Percentiles rank a stretch among this genome's conserved stretches.
phyloP scores from a whole-genome alignment of 805 yeast species.

The Wickerhamiella qilinensis region DNA sequence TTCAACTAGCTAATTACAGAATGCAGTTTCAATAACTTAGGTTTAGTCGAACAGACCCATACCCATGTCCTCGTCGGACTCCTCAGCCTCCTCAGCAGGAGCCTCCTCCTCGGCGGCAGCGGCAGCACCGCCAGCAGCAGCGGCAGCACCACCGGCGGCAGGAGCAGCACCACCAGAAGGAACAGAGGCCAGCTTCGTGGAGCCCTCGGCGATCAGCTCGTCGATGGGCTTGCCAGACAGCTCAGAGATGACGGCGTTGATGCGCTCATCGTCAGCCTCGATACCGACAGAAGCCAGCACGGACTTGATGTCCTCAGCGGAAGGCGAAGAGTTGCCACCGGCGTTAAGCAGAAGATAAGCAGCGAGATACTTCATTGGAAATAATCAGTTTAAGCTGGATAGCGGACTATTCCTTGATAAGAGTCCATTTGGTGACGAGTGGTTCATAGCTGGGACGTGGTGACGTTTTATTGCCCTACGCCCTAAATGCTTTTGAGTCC shows the following conservation, averaged over 20 bases:
- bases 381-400: slow-evolving; percentile 21
- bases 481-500: too few relatives aligned
- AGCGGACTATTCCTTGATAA: slow-evolving; percentile 74
- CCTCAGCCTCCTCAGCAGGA: slow-evolving; percentile 41
- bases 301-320: slow-evolving; percentile 78
- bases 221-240: slow-evolving; percentile 85
- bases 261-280: slow-evolving; percentile 82
- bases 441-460: not conserved
- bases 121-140: slow-evolving; percentile 54
- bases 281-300: slow-evolving; percentile 90
- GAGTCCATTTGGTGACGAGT: not conserved
- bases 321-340: slow-evolving; percentile 91
- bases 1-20: slow-evolving; percentile 2
- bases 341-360: slow-evolving; percentile 96
- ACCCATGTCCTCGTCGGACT: slow-evolving; percentile 29
- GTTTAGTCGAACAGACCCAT: slow-evolving; percentile 95
- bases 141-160: slow-evolving; percentile 53
- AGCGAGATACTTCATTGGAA: slow-evolving; percentile 87
- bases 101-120: slow-evolving; percentile 58
- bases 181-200: slow-evolving; percentile 89
- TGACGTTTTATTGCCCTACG: not conserved
- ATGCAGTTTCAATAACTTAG: slow-evolving; percentile 1
- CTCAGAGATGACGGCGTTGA: slow-evolving; percentile 63
- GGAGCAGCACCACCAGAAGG: slow-evolving; percentile 98
- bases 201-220: slow-evolving; percentile 88